A percentile compares a stretch with the other conserved stretches of the same genome.
phyloP scores from a whole-genome alignment of 768 basidiomycete genomes.

The Lactarius evosmus region DNA sequence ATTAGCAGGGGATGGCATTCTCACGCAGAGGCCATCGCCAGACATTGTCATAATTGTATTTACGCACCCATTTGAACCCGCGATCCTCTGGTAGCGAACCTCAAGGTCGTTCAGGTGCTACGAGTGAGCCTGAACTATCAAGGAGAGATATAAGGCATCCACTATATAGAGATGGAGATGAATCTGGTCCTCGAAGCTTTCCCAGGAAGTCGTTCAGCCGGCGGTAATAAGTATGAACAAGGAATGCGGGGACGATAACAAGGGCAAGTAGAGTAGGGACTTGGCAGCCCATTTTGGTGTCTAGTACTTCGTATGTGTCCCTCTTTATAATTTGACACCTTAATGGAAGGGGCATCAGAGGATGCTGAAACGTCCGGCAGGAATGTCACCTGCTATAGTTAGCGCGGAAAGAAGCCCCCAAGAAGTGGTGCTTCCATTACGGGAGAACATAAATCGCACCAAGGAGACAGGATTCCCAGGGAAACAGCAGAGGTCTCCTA shows the following conservation, averaged over 20 bases:
- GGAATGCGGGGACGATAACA: neutral
- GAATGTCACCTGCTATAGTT: too few species aligned
- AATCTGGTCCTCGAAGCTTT: neutral
- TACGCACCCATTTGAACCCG: constrained; percentile 22
- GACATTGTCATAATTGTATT: constrained; percentile 29
- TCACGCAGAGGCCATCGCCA: constrained; percentile 29
- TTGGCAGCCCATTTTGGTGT: neutral
- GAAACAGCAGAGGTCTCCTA: too few species aligned
- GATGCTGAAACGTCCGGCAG: too few species aligned
- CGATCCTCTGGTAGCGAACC: constrained; percentile 1
- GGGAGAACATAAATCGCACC: too few species aligned
- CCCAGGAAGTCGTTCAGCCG: neutral
- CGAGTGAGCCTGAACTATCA: neutral
- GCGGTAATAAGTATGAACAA: neutral
- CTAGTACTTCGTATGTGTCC: neutral
- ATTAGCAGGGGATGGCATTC: neutral
- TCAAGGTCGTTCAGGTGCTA: neutral
- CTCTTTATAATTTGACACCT: neutral
- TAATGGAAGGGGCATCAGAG: too few species aligned
- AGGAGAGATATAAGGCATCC: neutral
- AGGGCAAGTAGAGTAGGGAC: neutral
- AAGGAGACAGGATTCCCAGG: too few species aligned
- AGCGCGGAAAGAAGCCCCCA: too few species aligned
- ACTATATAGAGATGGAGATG: neutral
- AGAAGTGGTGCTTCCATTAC: too few species aligned